A percentile compares a stretch with the other conserved stretches of the same genome.
Evolutionary conservation across 139 green algal species (phyloP).

Genomic region (Coelastrella sp.): DNA sequence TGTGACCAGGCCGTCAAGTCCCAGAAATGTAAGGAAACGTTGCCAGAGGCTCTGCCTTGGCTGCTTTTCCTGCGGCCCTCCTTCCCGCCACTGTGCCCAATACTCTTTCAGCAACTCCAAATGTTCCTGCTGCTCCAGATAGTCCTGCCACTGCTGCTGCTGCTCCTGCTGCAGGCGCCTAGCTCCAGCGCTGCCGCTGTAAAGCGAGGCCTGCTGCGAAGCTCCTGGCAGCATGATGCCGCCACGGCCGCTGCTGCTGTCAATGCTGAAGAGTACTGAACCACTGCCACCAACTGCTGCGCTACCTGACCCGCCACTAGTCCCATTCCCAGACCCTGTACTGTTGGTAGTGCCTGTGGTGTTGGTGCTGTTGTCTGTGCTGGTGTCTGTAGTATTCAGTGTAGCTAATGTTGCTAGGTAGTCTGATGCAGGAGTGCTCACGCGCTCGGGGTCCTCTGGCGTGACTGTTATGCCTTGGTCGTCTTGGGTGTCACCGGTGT

Average conservation of each 20-base stretch:
- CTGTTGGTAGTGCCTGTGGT: not conserved
- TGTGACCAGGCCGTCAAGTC: not conserved
- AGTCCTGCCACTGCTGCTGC: constrained; percentile 28
- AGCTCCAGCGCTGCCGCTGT: not conserved
- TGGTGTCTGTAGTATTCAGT: not conserved
- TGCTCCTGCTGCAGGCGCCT: constrained; percentile 1
- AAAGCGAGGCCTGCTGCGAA: not conserved
- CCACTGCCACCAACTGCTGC: not conserved
- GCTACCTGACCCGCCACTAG: not conserved
- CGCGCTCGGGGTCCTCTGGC: not conserved
- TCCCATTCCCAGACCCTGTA: not conserved
- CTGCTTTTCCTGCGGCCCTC: not conserved
- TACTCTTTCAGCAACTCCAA: not conserved
- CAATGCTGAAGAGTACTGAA: not conserved
- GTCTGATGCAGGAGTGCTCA: not conserved
- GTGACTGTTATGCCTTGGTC: constrained; percentile 11
- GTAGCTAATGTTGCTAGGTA: not conserved
- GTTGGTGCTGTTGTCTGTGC: not conserved
- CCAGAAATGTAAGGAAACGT: not conserved
- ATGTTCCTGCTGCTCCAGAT: not conserved
- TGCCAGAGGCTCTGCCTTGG: not conserved
- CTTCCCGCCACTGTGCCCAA: not conserved
- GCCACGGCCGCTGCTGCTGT: not conserved
- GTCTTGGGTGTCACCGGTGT: constrained; percentile 22
- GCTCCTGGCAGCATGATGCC: not conserved